Conservation (phyloP, 345 rosid species). For the Aurinia saxatilis region DNA sequence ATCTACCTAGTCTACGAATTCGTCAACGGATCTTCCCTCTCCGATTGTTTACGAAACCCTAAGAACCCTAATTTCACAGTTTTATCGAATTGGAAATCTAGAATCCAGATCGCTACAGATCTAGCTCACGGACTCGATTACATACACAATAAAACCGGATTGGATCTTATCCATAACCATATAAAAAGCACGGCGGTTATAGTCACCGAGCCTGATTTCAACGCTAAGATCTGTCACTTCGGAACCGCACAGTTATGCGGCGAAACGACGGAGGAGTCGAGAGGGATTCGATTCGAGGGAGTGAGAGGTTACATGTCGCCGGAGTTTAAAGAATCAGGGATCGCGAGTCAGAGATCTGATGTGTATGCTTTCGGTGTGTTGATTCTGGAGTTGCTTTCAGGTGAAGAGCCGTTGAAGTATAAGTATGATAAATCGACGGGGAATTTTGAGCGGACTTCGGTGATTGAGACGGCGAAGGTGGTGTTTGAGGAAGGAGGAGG, state of each 20-base stretch:
- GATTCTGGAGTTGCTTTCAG: slow-evolving; percentile 67
- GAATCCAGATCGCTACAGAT: slow-evolving; percentile 79
- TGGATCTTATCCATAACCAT: slow-evolving; percentile 69
- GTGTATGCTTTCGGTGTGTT: slow-evolving; percentile 77
- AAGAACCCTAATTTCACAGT: slow-evolving; percentile 65
- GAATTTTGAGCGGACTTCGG: slow-evolving; percentile 43
- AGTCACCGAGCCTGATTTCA: slow-evolving; percentile 57
- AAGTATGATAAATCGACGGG: slow-evolving; percentile 40
- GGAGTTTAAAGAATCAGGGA: slow-evolving; percentile 48
- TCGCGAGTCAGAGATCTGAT: slow-evolving; percentile 68
- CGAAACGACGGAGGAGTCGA: slow-evolving; percentile 37
- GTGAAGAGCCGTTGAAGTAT: slow-evolving; percentile 69
- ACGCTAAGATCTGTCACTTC: slow-evolving; percentile 72
- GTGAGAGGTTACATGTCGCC: slow-evolving; percentile 86
- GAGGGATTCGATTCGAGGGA: slow-evolving; percentile 44
- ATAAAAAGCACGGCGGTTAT: slow-evolving; percentile 62
- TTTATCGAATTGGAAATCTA: slow-evolving; percentile 63
- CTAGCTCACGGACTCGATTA: slow-evolving; percentile 84
- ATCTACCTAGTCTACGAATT: slow-evolving; percentile 71
- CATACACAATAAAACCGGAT: slow-evolving; percentile 67
- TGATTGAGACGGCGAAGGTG: slow-evolving; percentile 50
- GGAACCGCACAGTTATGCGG: slow-evolving; percentile 82
- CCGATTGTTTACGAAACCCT: slow-evolving; percentile 59
- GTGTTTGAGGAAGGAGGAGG: slow-evolving; percentile 30
- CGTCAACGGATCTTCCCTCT: slow-evolving; percentile 53